Evolutionary conservation across 306 rosid species (phyloP).

Genomic region (Benincasa hispida): DNA sequence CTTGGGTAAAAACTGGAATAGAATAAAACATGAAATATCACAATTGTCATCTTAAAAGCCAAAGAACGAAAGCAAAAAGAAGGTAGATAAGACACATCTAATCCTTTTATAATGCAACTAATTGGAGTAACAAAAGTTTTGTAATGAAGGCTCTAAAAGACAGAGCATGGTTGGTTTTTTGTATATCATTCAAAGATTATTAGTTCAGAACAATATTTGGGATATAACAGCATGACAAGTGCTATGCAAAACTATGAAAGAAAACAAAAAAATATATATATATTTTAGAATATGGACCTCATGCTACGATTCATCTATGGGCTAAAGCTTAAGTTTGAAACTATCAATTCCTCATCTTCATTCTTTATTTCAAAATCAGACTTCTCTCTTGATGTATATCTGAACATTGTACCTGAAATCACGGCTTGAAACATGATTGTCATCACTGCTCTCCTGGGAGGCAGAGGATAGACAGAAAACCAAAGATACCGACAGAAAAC

Average conservation of each 20-base stretch:
- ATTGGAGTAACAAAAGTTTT: neutral
- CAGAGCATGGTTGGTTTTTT: neutral
- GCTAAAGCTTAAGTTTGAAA: neutral
- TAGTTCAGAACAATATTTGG: neutral
- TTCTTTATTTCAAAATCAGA: neutral
- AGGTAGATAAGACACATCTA: neutral
- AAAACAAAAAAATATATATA: neutral
- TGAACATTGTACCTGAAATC: neutral
- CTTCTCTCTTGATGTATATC: neutral
- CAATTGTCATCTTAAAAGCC: neutral
- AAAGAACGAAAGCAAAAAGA: neutral
- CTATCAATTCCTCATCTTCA: neutral
- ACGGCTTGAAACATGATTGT: neutral
- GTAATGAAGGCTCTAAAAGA: neutral
- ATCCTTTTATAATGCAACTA: neutral
- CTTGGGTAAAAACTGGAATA: constrained; percentile 54
- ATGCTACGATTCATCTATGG: neutral
- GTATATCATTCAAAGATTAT: neutral
- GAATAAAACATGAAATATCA: neutral
- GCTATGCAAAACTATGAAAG: neutral
- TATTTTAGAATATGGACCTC: neutral
- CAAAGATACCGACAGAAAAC: neutral
- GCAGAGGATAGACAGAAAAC: neutral
- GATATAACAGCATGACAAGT: neutral
- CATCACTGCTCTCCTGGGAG: neutral